A percentile compares a stretch with the other conserved stretches of the same genome.
Conservation (phyloP, 2,329 filamentous ascomycete species). For the Fusarium fracticaudum region DNA sequence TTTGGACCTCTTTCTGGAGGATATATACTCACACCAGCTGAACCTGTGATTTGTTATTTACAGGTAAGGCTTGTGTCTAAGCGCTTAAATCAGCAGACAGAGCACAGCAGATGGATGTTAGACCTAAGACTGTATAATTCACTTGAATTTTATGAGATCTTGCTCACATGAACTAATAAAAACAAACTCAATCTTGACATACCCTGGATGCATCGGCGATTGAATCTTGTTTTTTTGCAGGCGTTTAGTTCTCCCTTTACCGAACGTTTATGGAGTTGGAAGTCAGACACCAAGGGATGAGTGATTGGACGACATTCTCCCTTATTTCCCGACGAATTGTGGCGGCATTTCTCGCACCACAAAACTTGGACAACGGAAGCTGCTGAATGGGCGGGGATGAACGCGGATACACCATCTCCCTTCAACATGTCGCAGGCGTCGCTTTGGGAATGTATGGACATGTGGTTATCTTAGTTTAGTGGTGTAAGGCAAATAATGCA, state of each 20-base stretch:
- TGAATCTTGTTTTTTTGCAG: background rate
- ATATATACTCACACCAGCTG: background rate
- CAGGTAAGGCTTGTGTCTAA: no score
- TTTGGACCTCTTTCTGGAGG: fast-evolving
- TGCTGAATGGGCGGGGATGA: background rate
- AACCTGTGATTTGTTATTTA: no score
- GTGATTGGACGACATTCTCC: background rate
- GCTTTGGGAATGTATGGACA: background rate
- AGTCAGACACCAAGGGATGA: background rate
- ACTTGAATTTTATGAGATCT: background rate
- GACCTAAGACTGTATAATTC: background rate
- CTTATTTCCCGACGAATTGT: background rate
- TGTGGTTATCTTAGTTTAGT: background rate
- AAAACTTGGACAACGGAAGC: background rate
- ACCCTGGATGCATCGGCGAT: background rate
- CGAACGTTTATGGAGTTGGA: background rate
- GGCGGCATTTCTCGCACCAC: background rate
- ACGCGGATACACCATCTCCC: background rate
- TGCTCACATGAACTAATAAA: fast-evolving
- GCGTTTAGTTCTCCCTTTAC: background rate
- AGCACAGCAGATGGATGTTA: no score
- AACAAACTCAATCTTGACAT: background rate
- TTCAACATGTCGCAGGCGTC: background rate
- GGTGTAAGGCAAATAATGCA: background rate
- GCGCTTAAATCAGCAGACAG: no score